Evolutionary conservation across 495 filamentous ascomycete species (phyloP), one percentile per base, ranked within the genome.

Genomic region (Chlorociboria aeruginascens): DNA sequence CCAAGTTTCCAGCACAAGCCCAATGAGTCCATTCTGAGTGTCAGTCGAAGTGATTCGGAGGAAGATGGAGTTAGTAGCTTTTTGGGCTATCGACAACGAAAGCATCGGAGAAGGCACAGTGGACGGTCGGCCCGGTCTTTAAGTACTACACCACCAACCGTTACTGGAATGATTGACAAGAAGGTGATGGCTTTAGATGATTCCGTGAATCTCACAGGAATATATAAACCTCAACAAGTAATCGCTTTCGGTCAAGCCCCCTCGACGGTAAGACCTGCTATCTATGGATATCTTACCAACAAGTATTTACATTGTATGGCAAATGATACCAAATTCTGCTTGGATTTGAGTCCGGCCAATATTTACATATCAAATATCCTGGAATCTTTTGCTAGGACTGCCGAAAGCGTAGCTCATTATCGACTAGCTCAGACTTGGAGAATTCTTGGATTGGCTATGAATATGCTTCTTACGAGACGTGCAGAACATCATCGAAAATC

Each of bases 341-440:
- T 62, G 31, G 60, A 66, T 34, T 56, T 79, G 29, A 66, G 66
- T 10, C 56, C 48, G 29, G 38, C 49, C 9, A 46, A 52, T 35
- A 56, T 64, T 9, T 68, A 73, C 9, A 60, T 83, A 31, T 55
- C 68, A 8, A 56, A 60, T 1, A 79, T 79, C 11, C 63, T 85
- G 2, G 72, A 79, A 45, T 66, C 69, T 28, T 88, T 83, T 64
- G 82, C 82, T 9, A 66, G 63, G 42, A 68, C 76, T 41, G 77
- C 82, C 4, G 77, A 82, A 51, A 67, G 69, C 12, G 66, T 74
- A 25, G 73, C 73, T 25, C 67, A 78, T 47, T 73, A 76, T 54
- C 76, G 78, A 11, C 64, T 86, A 10, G 79, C 84, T 7, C 84
- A 87, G 56, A 86, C 82, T 3, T 89, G 84, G 84, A 77, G 78